Percentiles rank a stretch among this genome's conserved stretches.
Conservation (phyloP, 1,284 basidiomycete genomes). For the Puccinia polysora region DNA sequence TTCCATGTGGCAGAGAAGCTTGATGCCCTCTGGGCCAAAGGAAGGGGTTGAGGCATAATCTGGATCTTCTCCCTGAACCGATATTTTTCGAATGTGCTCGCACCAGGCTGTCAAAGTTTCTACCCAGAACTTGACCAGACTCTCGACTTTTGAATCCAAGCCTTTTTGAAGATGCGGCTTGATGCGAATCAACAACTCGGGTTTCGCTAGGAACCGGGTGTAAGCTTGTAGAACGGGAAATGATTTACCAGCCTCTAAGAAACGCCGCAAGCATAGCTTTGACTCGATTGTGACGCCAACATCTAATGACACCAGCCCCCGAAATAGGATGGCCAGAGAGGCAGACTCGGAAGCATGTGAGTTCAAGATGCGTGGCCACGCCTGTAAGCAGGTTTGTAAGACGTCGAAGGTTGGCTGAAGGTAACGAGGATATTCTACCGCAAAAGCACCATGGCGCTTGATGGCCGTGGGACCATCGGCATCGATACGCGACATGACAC, state of each 20-base stretch:
- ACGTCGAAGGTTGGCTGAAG: constrained; percentile 67
- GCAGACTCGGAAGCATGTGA: constrained; percentile 59
- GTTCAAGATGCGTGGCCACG: constrained; percentile 72
- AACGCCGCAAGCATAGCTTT: constrained; percentile 34
- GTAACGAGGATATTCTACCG: constrained; percentile 66
- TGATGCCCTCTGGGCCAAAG: constrained; percentile 33
- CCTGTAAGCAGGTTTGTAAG: constrained; percentile 72
- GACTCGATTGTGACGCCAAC: constrained; percentile 55
- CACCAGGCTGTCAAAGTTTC: constrained; percentile 40
- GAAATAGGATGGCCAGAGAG: constrained; percentile 72
- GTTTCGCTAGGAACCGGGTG: constrained; percentile 39
- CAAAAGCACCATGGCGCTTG: constrained; percentile 57
- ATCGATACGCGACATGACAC: constrained; percentile 12
- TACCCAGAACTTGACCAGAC: constrained; percentile 40
- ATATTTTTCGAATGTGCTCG: constrained; percentile 33
- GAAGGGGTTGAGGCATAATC: neutral
- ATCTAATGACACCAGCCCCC: constrained; percentile 77
- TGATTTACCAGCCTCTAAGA: constrained; percentile 37
- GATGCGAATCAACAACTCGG: constrained; percentile 33
- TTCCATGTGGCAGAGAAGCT: constrained; percentile 37
- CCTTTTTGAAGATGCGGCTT: constrained; percentile 41
- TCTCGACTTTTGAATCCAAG: constrained; percentile 30
- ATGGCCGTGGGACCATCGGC: constrained; percentile 53
- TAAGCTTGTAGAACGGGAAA: constrained; percentile 37
- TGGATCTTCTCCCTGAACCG: constrained; percentile 9